Conservation (phyloP, 192 early-diverging fungal species). For the Coemansia sp. region DNA sequence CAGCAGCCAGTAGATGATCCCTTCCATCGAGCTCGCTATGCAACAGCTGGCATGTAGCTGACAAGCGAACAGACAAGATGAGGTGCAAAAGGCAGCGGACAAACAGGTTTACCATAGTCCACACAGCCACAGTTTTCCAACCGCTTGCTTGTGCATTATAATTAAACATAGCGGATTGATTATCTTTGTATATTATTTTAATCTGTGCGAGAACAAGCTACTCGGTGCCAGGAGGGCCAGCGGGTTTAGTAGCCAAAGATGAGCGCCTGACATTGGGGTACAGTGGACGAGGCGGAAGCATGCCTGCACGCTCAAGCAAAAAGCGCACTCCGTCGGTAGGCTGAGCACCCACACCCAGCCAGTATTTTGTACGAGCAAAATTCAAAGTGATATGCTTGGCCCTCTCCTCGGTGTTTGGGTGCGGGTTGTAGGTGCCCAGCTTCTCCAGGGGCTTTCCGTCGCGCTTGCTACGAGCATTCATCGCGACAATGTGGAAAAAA, state of each 20-base stretch:
- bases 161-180: too few species aligned
- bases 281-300: conserved; percentile 43
- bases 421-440: conserved; percentile 87
- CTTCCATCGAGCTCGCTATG: too few species aligned
- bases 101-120: too few species aligned
- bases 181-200: too few species aligned
- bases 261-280: conserved; percentile 39
- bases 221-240: too few species aligned
- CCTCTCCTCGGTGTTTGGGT: conserved; percentile 65
- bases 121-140: too few species aligned
- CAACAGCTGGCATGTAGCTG: too few species aligned
- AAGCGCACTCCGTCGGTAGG: conserved; percentile 86
- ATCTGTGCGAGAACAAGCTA: too few species aligned
- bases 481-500: conserved; percentile 92
- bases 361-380: conserved; percentile 90
- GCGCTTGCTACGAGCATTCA: conserved; percentile 72
- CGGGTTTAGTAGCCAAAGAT: background rate
- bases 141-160: too few species aligned
- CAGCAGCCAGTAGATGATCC: too few species aligned
- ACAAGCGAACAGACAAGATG: too few species aligned
- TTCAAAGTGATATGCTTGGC: conserved; percentile 84
- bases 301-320: conserved; percentile 62
- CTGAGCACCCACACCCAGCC: conserved; percentile 96
- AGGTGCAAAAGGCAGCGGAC: too few species aligned
- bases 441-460: conserved; percentile 89